Conservation (phyloP, 257 asterid species). For the Solanum pimpinellifolium region DNA sequence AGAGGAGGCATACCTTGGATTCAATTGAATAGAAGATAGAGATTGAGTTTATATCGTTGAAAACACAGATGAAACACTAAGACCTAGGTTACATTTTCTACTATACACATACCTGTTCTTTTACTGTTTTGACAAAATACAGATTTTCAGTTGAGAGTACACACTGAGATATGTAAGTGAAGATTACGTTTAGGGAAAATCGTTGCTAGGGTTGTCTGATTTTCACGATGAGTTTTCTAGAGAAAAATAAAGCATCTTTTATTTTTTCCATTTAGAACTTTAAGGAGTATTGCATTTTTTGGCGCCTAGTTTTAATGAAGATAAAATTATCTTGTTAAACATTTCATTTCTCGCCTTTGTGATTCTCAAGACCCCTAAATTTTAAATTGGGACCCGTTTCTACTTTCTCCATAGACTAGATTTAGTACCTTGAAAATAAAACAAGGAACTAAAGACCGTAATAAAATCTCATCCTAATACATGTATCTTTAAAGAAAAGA, state of each 20-base stretch:
- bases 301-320: too few species aligned
- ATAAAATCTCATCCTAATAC: background rate
- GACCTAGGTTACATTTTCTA: background rate
- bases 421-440: background rate
- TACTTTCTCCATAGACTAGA: background rate
- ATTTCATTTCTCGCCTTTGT: background rate
- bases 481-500: background rate
- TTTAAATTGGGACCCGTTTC: background rate
- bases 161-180: background rate
- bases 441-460: too few species aligned
- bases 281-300: too few species aligned
- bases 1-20: background rate
- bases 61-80: background rate
- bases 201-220: too few species aligned
- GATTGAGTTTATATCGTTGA: background rate
- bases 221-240: too few species aligned
- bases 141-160: background rate
- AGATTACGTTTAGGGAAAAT: background rate
- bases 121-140: background rate
- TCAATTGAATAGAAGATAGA: background rate
- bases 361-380: background rate
- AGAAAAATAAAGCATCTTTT: too few species aligned
- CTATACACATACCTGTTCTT: background rate
- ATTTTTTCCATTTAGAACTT: too few species aligned
- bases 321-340: too few species aligned